phyloP scores from a whole-genome alignment of 345 rosid species.

The Nasturtium officinale region DNA sequence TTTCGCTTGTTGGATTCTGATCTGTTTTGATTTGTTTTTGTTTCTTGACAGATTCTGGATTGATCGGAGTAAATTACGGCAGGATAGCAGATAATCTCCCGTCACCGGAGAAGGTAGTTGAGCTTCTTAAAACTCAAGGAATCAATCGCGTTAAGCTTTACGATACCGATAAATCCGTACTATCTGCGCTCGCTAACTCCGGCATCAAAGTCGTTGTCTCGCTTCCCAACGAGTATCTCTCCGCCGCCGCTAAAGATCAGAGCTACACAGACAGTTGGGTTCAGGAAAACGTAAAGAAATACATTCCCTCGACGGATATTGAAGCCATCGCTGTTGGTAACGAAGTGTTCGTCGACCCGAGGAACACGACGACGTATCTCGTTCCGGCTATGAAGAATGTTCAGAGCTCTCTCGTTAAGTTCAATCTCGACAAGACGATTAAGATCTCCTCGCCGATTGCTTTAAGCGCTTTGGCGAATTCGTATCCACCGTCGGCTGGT shows the following conservation, averaged over 20 bases:
- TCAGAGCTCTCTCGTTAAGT: constrained; percentile 60
- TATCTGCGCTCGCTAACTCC: constrained; percentile 68
- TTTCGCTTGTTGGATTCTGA: neutral
- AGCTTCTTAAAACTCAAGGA: constrained; percentile 66
- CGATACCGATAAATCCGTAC: constrained; percentile 72
- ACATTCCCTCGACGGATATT: constrained; percentile 63
- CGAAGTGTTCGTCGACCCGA: constrained; percentile 81
- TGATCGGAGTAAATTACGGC: constrained; percentile 85
- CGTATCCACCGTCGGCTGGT: constrained; percentile 89
- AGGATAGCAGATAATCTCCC: constrained; percentile 77
- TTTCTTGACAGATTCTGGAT: constrained; percentile 49
- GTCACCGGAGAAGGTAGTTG: constrained; percentile 64
- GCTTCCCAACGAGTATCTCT: constrained; percentile 79
- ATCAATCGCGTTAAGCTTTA: constrained; percentile 63
- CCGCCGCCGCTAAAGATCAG: constrained; percentile 69
- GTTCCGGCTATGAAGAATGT: constrained; percentile 87
- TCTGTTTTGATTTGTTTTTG: constrained; percentile 19
- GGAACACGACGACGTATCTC: constrained; percentile 63
- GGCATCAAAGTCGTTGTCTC: constrained; percentile 67
- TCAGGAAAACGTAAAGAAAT: constrained; percentile 56
- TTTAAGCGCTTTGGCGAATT: constrained; percentile 56
- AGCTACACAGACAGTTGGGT: constrained; percentile 84
- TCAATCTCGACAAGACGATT: constrained; percentile 52
- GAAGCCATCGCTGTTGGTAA: constrained; percentile 90
- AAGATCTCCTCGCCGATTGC: constrained; percentile 84